Percentiles rank a stretch among this genome's conserved stretches.
Evolutionary conservation across 371 early-diverging fungal species (phyloP).

Genomic region (Polyrhizophydium stewartii): DNA sequence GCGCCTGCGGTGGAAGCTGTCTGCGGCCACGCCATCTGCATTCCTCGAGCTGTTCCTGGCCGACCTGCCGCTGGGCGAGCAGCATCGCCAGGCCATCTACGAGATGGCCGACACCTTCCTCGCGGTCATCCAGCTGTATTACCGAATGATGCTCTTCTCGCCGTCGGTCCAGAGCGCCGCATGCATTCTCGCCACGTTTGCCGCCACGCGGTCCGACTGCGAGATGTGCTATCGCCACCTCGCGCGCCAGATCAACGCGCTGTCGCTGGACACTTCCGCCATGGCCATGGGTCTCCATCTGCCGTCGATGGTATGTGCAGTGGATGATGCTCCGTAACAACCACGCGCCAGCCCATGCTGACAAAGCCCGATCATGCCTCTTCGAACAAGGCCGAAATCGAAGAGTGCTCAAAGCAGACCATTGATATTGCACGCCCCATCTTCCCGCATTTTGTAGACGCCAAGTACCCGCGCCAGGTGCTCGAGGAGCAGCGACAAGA

Average conservation of each 20-base stretch:
- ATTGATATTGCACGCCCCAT: too few relatives aligned
- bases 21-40: conserved; percentile 11
- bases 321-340: too few relatives aligned
- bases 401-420: too few relatives aligned
- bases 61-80: neutral
- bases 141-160: conserved; percentile 5
- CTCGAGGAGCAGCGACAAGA: too few relatives aligned
- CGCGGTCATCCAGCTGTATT: conserved; percentile 3
- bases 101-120: conserved; percentile 3
- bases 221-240: neutral
- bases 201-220: neutral
- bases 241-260: conserved; percentile 16
- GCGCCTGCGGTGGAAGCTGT: conserved; percentile 10
- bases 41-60: conserved; percentile 12
- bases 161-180: conserved; percentile 18
- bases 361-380: too few relatives aligned
- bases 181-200: neutral
- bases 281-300: conserved; percentile 5
- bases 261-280: conserved; percentile 29
- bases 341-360: too few relatives aligned
- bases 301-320: conserved; percentile 6
- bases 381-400: too few relatives aligned
- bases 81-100: neutral
- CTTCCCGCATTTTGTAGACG: too few relatives aligned
- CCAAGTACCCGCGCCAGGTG: too few relatives aligned